phyloP scores from a whole-genome alignment of 495 filamentous ascomycete genomes.

The Paragyromitra xinjiangensis region DNA sequence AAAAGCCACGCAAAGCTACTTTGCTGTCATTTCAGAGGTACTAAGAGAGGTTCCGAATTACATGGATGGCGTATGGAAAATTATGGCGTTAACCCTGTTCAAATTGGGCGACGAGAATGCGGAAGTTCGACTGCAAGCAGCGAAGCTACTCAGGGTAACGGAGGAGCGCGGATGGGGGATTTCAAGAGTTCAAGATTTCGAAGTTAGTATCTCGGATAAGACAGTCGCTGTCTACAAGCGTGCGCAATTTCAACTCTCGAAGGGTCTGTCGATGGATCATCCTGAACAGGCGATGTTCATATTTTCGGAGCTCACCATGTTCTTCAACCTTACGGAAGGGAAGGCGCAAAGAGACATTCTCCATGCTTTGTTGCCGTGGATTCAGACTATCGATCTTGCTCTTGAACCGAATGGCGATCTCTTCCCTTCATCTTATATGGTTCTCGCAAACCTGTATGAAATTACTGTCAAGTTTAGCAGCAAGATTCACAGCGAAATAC shows the following conservation, averaged over 20 bases:
- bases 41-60: slow-evolving; percentile 82
- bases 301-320: slow-evolving; percentile 90
- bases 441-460: slow-evolving; percentile 93
- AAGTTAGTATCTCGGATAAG: slow-evolving; percentile 98
- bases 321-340: slow-evolving; percentile 83
- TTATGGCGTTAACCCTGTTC: slow-evolving; percentile 85
- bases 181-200: slow-evolving; percentile 93
- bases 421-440: slow-evolving; percentile 89
- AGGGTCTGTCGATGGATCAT: slow-evolving; percentile 85
- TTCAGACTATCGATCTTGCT: slow-evolving; percentile 90
- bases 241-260: slow-evolving; percentile 95
- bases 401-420: slow-evolving; percentile 94
- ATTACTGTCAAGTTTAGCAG: slow-evolving; percentile 92
- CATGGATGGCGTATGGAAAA: slow-evolving; percentile 85
- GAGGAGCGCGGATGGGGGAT: slow-evolving; percentile 85
- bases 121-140: slow-evolving; percentile 86
- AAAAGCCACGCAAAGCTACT: slow-evolving; percentile 92
- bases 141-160: slow-evolving; percentile 79
- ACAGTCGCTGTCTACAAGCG: slow-evolving; percentile 97
- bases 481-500: slow-evolving; percentile 91
- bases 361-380: slow-evolving; percentile 93
- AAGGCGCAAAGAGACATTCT: slow-evolving; percentile 92
- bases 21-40: slow-evolving; percentile 88
- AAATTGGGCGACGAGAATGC: slow-evolving; percentile 90
- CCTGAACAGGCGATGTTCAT: slow-evolving; percentile 88